These are phyloP conservation scores for Francoa sonchifolia DNA, from an alignment of 441 rosid genomes.

Conservation along the genomic window DNA sequence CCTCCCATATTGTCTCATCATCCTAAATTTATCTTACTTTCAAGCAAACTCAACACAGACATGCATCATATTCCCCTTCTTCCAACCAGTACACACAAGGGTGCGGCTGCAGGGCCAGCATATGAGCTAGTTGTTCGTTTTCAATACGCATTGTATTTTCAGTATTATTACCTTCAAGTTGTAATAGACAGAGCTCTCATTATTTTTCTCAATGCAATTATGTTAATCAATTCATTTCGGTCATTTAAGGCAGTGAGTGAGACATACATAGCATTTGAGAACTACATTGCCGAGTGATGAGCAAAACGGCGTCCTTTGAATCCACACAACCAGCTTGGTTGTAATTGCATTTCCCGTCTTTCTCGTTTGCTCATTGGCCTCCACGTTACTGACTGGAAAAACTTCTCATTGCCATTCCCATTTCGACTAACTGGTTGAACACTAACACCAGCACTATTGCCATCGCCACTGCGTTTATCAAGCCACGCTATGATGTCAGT, in stretches of 20 bases:
- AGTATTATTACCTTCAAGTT: too few species aligned
- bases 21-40: slow-evolving; percentile 15
- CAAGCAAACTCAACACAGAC: neutral
- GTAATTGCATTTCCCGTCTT: slow-evolving; percentile 3
- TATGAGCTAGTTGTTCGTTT: too few species aligned
- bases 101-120: too few species aligned
- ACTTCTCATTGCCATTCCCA: slow-evolving; percentile 17
- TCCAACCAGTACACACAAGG: neutral
- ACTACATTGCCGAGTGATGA: slow-evolving; percentile 57
- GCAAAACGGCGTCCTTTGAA: slow-evolving; percentile 36
- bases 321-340: slow-evolving; percentile 40
- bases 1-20: slow-evolving; percentile 16
- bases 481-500: slow-evolving; percentile 71
- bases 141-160: too few species aligned
- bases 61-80: neutral
- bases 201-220: too few species aligned
- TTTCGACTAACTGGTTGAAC: slow-evolving; percentile 20
- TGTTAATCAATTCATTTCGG: too few species aligned
- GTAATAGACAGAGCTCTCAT: too few species aligned
- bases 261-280: neutral
- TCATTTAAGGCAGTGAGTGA: neutral
- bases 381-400: neutral
- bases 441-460: neutral
- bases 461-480: slow-evolving; percentile 27
- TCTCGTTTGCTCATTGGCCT: neutral